Evolutionary conservation across 345 rosid species (phyloP).

Genomic region (Sonneratia alba): DNA sequence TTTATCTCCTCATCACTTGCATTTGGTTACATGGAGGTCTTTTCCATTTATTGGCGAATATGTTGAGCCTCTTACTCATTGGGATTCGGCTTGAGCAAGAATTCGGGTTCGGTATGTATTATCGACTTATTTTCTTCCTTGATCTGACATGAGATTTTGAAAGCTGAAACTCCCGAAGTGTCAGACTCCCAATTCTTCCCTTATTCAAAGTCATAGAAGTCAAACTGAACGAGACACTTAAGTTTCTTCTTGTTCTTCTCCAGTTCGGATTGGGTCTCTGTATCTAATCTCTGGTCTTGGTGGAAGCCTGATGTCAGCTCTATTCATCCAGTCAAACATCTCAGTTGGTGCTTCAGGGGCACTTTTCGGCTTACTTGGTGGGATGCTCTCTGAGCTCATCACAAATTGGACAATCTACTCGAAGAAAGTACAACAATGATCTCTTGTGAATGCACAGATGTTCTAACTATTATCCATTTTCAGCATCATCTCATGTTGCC

Average conservation of each 20-base stretch:
- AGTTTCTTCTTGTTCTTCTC: not conserved
- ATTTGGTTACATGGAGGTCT: slow-evolving; percentile 91
- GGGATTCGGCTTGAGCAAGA: slow-evolving; percentile 86
- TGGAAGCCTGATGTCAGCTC: slow-evolving; percentile 88
- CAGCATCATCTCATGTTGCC: not conserved
- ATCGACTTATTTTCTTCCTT: not conserved
- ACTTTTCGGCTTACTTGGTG: slow-evolving; percentile 81
- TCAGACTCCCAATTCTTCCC: too few relatives aligned
- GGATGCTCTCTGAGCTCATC: slow-evolving; percentile 90
- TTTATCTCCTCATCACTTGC: slow-evolving; percentile 81
- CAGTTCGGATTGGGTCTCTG: slow-evolving; percentile 59
- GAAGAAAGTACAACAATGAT: slow-evolving; percentile 42
- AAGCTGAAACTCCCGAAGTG: not conserved
- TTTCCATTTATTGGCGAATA: slow-evolving; percentile 68
- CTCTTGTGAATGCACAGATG: not conserved
- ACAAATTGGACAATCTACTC: slow-evolving; percentile 86
- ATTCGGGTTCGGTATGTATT: slow-evolving; percentile 75
- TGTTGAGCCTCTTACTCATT: slow-evolving; percentile 65
- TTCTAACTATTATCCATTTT: not conserved
- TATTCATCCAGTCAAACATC: slow-evolving; percentile 63
- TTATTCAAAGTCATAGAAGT: not conserved
- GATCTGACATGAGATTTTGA: not conserved
- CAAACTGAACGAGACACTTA: not conserved
- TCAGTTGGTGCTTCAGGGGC: slow-evolving; percentile 99
- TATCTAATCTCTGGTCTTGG: slow-evolving; percentile 88